Evolutionary conservation across 2,329 filamentous ascomycete species (phyloP), one percentile per base, ranked within the genome.

Genomic region (Ophiocordyceps australis): DNA sequence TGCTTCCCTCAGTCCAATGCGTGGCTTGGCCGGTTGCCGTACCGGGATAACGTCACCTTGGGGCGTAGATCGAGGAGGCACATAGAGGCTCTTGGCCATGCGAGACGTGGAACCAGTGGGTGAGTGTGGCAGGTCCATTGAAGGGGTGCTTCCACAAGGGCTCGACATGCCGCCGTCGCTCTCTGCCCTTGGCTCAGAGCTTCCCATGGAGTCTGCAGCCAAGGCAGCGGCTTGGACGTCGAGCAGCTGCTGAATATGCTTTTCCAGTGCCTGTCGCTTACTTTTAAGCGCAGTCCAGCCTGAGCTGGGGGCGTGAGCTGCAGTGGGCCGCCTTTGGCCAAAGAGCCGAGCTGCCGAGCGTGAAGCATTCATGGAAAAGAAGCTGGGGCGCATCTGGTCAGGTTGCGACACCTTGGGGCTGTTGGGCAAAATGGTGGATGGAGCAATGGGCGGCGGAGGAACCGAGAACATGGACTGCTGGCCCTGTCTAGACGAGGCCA

Each of bases 21-120:
- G 59, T 22, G 50, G 37, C 11, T 37, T 33, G 17, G 52, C 54
- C 1, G 69, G 69, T 34, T 74, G 69, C 16, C 61, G 62, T 20
- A 71, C 62, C 2, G 69, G 72, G n/a, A 71, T 55, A 23, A 74
- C 51, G n/a, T 53, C 53, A 7, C 59, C 61, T 5, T 54, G 45
- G 1, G 48, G 35, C 0, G 50, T 54, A 1, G 53, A 47, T 5
- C 40, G 41, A 3, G 46, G 42, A 1, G 49, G 46, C 2, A 52
- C 39, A 20, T 59, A 56, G 26, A 74, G 40, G 1, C 48, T 54
- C 27, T 41, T 52, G 14, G 38, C 32, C 46, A 55, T 52, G 11
- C 45, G 50, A 4, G 52, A 54, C 20, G 46, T 50, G 17, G 52
- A 50, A 0, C 47, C 50, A 8, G 43, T 40, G 4, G 47, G 46